Percentiles rank a stretch among this genome's conserved stretches.
These are phyloP conservation scores for Gremmenia infestans DNA, from an alignment of 2,329 filamentous ascomycete genomes.

Conservation along the genomic window DNA sequence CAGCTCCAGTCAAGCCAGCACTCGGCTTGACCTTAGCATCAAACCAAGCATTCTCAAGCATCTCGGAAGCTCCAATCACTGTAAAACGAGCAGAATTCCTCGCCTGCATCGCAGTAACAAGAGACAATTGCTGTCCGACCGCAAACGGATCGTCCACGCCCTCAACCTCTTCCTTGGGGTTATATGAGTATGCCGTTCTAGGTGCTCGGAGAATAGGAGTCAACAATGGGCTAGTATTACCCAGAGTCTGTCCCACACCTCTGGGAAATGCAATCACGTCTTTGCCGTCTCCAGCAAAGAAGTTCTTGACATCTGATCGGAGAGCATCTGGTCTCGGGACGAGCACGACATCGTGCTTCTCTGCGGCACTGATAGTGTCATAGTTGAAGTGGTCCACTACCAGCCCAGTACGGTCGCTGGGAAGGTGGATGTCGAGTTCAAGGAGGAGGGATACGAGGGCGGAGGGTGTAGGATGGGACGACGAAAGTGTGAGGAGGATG, in stretches of 20 bases:
- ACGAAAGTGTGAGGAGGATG: conserved; percentile 78
- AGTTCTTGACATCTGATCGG: conserved; percentile 67
- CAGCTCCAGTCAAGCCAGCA: conserved; percentile 39
- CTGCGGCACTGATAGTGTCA: conserved; percentile 68
- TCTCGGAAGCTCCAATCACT: conserved; percentile 79
- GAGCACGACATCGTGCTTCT: conserved; percentile 84
- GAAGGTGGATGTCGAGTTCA: conserved; percentile 86
- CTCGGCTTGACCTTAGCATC: conserved; percentile 63
- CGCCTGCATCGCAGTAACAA: conserved; percentile 84
- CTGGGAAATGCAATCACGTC: conserved; percentile 74
- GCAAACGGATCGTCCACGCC: conserved; percentile 78
- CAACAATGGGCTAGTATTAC: conserved; percentile 68
- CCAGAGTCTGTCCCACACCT: conserved; percentile 75
- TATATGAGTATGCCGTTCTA: conserved; percentile 85
- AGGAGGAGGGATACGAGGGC: conserved; percentile 73
- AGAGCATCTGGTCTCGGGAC: conserved; percentile 62
- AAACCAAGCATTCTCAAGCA: conserved; percentile 87
- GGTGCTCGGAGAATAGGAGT: conserved; percentile 79
- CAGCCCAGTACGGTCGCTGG: conserved; percentile 75
- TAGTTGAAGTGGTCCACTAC: conserved; percentile 97
- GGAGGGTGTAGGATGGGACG: conserved; percentile 62
- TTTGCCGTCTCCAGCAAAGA: conserved; percentile 60
- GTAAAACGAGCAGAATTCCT: conserved; percentile 89
- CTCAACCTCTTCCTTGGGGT: conserved; percentile 77
- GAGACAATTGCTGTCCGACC: conserved; percentile 73